A percentile compares a stretch with the other conserved stretches of the same genome.
These are phyloP conservation scores for Neofusicoccum sp. DNA, from an alignment of 2,329 filamentous ascomycete species.

Conservation along the genomic window DNA sequence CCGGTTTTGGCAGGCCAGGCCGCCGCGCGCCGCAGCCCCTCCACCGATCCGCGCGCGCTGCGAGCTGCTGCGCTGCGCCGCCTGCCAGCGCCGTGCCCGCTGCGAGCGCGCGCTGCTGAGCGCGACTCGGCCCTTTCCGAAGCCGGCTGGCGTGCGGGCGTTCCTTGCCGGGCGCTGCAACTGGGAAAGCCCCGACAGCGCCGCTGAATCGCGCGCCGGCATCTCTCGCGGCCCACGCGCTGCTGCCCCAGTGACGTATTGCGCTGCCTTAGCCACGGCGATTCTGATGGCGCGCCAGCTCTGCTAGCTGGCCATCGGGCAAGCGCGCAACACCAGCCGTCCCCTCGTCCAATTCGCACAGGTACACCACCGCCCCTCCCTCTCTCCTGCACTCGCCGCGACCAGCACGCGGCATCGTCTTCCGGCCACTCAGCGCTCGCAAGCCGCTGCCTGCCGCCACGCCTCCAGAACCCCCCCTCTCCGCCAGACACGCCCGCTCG, in stretches of 20 bases:
- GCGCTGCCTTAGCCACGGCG: slow-evolving; percentile 17
- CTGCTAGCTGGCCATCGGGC: slow-evolving; percentile 10
- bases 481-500: slow-evolving; percentile 1
- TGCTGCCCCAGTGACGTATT: slow-evolving; percentile 15
- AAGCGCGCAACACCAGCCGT: slow-evolving; percentile 17
- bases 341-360: slow-evolving; percentile 18
- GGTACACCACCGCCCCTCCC: neutral
- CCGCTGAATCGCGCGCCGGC: slow-evolving; percentile 3
- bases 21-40: slow-evolving; percentile 8
- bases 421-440: slow-evolving; percentile 9
- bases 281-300: slow-evolving; percentile 9
- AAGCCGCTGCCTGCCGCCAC: slow-evolving; percentile 19
- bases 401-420: slow-evolving; percentile 1
- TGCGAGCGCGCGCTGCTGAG: neutral
- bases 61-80: neutral
- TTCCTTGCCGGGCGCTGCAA: slow-evolving; percentile 13
- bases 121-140: slow-evolving; percentile 19
- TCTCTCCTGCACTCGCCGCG: slow-evolving; percentile 8
- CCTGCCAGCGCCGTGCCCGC: neutral
- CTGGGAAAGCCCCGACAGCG: slow-evolving; percentile 5
- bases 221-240: slow-evolving; percentile 18
- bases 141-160: slow-evolving; percentile 17
- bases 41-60: slow-evolving; percentile 1
- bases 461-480: slow-evolving; percentile 8
- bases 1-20: slow-evolving; percentile 7